Conservation (phyloP, 306 rosid genomes). For the Inga laurina region DNA sequence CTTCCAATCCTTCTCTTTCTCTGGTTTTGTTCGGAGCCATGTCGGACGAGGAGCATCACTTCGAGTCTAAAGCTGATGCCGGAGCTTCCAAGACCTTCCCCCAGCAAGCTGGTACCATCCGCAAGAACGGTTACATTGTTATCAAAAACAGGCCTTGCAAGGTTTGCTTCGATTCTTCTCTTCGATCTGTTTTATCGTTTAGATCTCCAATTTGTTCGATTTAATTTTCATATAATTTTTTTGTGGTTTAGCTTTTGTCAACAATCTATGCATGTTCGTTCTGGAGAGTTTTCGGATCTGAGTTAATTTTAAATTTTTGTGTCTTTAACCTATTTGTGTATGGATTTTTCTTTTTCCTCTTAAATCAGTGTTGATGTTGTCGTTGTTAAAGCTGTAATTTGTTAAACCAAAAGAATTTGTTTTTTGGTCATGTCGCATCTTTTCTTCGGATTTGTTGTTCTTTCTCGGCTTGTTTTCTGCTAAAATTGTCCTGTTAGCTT, state of each 20-base stretch:
- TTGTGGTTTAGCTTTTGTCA: not conserved
- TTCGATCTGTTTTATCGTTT: not conserved
- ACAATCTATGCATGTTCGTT: conserved; percentile 1
- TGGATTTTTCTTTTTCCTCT: not conserved
- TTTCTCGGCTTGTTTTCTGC: not conserved
- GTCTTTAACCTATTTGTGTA: not conserved
- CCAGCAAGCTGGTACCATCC: conserved; percentile 96
- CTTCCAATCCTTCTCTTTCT: not conserved
- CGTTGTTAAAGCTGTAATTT: not conserved
- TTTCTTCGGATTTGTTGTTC: not conserved
- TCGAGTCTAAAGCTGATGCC: conserved; percentile 95
- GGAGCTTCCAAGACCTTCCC: conserved; percentile 98
- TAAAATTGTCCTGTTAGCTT: not conserved
- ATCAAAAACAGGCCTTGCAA: conserved; percentile 94
- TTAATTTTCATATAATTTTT: not conserved
- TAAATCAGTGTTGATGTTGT: not conserved
- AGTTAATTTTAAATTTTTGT: not conserved
- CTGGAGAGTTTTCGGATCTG: conserved; percentile 2
- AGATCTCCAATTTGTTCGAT: not conserved
- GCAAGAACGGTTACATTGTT: conserved; percentile 92
- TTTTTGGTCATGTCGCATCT: not conserved
- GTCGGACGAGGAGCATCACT: conserved; percentile 99
- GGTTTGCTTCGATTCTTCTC: conserved; percentile 30
- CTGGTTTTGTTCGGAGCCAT: conserved; percentile 33
- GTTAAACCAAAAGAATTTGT: not conserved